Base-by-base conservation (phyloP, 2,329 filamentous ascomycete species). In the Proliferodiscus dingleyae region DNA sequence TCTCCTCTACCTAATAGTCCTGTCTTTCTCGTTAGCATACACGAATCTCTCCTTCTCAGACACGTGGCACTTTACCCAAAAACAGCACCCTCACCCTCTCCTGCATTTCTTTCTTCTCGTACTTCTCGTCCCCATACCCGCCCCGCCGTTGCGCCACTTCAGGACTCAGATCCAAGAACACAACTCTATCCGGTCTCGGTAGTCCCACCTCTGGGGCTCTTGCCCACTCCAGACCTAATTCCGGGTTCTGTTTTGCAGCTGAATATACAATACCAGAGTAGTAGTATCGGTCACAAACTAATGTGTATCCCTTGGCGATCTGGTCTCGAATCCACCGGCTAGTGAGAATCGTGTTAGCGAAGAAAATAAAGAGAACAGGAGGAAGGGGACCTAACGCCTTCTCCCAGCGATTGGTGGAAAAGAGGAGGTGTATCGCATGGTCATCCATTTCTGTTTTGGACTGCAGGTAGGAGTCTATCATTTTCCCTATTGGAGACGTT, bases 221-320 rank as follows among this genome's bases (percentile, higher is more conserved):
- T 6, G 89, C 89, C 90, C 93, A 98, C 0, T 76, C 68, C 0
- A 96, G 71, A 0, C 77, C 71, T 10, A 96, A 74, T 2, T 71
- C 66, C 0, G 83, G 78, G 56, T 87, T 88, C 36, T 80, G 73
- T 64, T 97, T 97, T 3, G 93, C 91, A 0, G 89, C 88, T 19
- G 84, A 89, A 70, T 97, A 98, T 40, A 96, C 89, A 46, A 90
- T 87, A 43, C 93, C 93, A 16, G 87, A 93, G 71, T 95, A 91
- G 64, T 94, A 95, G 70, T 97, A 98, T 38, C 93, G 83, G 66
- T 98, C 93, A 55, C 91, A 83, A 30, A 98, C 73, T 24, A 98
- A 75, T 0, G 81, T 93, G 16, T 75, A 82, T 7, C 91, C 90
- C 1, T 71, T 65, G 1, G 71, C 68, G 5, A 96, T 66, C 5